Base-by-base conservation (phyloP, 208 protist species). In the Wallacemonas rigidus region DNA sequence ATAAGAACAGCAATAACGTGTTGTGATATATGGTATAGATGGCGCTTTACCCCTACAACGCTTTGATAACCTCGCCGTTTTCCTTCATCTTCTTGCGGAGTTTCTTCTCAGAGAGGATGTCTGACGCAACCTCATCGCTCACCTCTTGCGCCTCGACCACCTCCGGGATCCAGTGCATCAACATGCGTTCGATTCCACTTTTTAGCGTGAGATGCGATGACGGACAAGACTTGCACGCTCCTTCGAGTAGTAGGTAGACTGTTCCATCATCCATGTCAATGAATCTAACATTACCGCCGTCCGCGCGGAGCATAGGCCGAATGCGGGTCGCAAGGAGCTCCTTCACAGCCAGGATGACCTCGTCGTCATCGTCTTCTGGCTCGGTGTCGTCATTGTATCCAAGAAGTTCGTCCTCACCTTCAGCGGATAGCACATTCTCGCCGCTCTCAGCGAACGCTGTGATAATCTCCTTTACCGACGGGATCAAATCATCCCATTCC, bases 91-190 rank as follows among this genome's bases (percentile, higher is more conserved):
- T 78, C 67, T 82, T 87, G 14, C 84, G 82, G 38, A 91, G 78
- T 15, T 68, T 75, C 81, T 95, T 95, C 67, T 92, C 87, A 0
- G 82, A 68, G n/a, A 92, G 51, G 62, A 95, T 85, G 64, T 95
- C 91, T 8, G 75, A 56, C 12, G 91, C 91, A 17, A 93, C 83
- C 41, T 95, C 91, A 26, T 95, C 93, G 45, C 79, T 84, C 15
- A 91, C 80, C 68, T 96, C 87, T 50, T 94, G 89, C 3, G 91
- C 93, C 73, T 94, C 90, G 12, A 94, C 85, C 41, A 98, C 95
- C 80, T 98, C 92, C 2, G 95, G 93, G 51, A 98, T 95, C 89
- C 92, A 98, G 74, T 98, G 95, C 91, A 97, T 97, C 58, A 98
- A 78, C 95, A 98, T 98, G 5, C 91, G 83, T 76, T 98, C 93